A percentile compares a stretch with the other conserved stretches of the same genome.
Conservation (phyloP, 2,329 filamentous ascomycete species). For the Boeremia lycopersici region DNA sequence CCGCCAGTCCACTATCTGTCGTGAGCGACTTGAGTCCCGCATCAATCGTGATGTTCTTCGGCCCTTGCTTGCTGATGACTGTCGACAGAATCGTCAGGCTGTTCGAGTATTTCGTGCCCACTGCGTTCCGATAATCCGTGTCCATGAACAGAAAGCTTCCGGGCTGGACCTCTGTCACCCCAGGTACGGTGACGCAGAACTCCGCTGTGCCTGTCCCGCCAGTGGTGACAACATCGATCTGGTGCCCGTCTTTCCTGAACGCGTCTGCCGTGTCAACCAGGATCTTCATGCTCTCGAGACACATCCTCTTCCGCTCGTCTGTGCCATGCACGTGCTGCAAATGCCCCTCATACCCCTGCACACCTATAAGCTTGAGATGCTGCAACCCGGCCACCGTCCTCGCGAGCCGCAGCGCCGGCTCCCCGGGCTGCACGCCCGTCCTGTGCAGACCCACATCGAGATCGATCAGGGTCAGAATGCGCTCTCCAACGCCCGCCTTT, state of each 20-base stretch:
- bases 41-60: conserved; percentile 56
- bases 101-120: conserved; percentile 57
- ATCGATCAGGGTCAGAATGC: conserved; percentile 54
- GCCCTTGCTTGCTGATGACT: conserved; percentile 56
- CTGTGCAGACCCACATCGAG: conserved; percentile 59
- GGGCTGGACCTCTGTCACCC: conserved; percentile 61
- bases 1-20: conserved; percentile 59
- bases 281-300: conserved; percentile 54
- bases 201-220: conserved; percentile 61
- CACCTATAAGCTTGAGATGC: conserved; percentile 54
- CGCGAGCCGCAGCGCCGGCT: conserved; percentile 51
- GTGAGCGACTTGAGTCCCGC: conserved; percentile 58
- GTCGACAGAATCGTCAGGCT: conserved; percentile 58
- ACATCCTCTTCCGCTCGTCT: conserved; percentile 51
- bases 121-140: conserved; percentile 61
- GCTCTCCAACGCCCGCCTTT: conserved; percentile 44
- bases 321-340: conserved; percentile 57
- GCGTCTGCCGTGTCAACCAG: conserved; percentile 53
- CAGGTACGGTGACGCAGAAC: conserved; percentile 58
- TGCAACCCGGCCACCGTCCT: conserved; percentile 45
- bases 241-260: conserved; percentile 51
- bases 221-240: conserved; percentile 58
- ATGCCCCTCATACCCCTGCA: conserved; percentile 62
- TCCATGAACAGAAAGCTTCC: conserved; percentile 65
- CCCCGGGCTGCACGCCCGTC: conserved; percentile 55